Base-by-base conservation (phyloP, 2,329 filamentous ascomycete genomes). In the Colletotrichum euphorbiae region DNA sequence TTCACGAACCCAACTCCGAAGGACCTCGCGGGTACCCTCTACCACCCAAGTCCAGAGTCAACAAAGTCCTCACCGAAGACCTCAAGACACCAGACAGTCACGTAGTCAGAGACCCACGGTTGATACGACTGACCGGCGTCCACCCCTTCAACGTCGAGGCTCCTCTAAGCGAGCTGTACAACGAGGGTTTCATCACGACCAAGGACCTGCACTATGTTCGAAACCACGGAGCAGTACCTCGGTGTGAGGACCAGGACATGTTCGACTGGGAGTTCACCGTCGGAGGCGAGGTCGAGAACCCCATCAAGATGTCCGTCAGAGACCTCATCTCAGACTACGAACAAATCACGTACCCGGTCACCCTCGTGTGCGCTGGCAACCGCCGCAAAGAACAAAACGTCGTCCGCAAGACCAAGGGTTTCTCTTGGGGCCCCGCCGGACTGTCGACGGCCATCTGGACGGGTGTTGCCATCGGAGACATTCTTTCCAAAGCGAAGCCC, bases 131-230 rank as follows among this genome's bases (percentile, higher is more conserved):
- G 13, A 98, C 94, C 11, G 94, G 94, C 24, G 87, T 93, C 6
- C 94, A 97, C 78, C 94, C 94, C 1, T 97, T 97, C 83, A 98
- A 98, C 73, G 91, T 92, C 55, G 94, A 98, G 79, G 87, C 94
- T 9, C 94, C 94, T 0, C 80, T 98, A 8, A 92, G 88, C 62
- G 89, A 89, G 15, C 82, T 97, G 1, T 97, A 90, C 78, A 86
- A 95, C 51, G 83, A 87, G 81, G 93, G 94, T 0, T 97, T 97
- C 75, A 82, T 98, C 42, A 98, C 94, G 1, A 93, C 90, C 43
- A 91, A 93, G 12, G 91, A 97, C 73, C 83, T 98, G 1, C 96
- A 97, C 80, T 98, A 97, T 77, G 94, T 98, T 8, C 85, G 94
- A 40, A 98, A 97, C 74, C 94, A 98, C 81, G 94, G 94, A 13